Evolutionary conservation across 2,329 filamentous ascomycete genomes (phyloP), one percentile per base, ranked within the genome.

Genomic region (Pezicula rhizophila): DNA sequence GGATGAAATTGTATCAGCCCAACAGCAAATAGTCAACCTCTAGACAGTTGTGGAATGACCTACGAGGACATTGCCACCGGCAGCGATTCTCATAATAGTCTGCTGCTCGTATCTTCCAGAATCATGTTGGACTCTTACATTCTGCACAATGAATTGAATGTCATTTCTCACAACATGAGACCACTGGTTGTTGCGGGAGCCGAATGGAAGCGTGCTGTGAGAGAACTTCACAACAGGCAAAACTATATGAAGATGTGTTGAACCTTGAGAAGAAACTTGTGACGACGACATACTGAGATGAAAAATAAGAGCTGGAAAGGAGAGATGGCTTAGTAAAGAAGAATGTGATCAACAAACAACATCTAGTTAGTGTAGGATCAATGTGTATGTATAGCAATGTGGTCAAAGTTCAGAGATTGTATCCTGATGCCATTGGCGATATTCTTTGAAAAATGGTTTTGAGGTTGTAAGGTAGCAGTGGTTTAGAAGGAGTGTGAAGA

Each of bases 41-140:
- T n/a, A 25, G 35, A 23, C 47, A 7, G 15, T 61, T 57, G 8
- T 31, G 28, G 28, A 31, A 31, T 5, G 8, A 31, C 28, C 7
- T 70, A 75, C 73, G 61, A 73, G 57, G 47, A 69, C 56, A 45
- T 69, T 64, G 12, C 61, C 65, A 17, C 68, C 69, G 49, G 69
- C 67, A 12, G 66, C 55, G 25, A 76, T 57, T 57, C 66, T 67
- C 57, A 72, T 57, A 11, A 67, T 51, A 8, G 55, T 42, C 26
- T 53, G 53, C 25, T 48, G 53, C 15, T 49, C 49, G 46, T 52
- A 44, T 14, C 52, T 55, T 15, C 55, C 58, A 31, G 53, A 25
- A 28, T 55, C 51, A 52, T 57, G 48, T 14, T 57, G 25, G 6
- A 52, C 46, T 42, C 54, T 46, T 20, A 48, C 44, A 23, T 53